Evolutionary conservation across 768 basidiomycete species (phyloP).

Genomic region (Mycena maculata): DNA sequence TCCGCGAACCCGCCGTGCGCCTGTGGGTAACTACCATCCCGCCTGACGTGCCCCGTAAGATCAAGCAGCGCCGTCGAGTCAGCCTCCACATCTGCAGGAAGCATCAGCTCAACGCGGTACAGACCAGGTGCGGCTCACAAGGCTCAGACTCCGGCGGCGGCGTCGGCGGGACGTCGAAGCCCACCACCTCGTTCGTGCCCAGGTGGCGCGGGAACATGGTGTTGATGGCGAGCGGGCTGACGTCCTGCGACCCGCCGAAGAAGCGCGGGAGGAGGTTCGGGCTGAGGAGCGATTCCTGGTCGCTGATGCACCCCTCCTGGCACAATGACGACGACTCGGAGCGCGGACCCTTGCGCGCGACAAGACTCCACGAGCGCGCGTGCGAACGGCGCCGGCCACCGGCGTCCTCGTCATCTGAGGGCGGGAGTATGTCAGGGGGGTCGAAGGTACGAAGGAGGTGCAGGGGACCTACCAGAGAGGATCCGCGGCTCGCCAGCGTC

Average conservation of each 20-base stretch:
- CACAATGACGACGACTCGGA: constrained; percentile 52
- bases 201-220: constrained; percentile 29
- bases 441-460: not conserved
- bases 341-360: constrained; percentile 50
- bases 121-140: constrained; percentile 9
- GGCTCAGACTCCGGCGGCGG: constrained; percentile 33
- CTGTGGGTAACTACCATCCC: constrained; percentile 44
- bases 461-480: constrained; percentile 33
- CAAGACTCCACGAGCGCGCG: constrained; percentile 53
- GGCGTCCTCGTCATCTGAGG: constrained; percentile 38
- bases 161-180: constrained; percentile 32
- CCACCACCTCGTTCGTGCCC: constrained; percentile 3
- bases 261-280: constrained; percentile 51
- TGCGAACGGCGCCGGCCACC: constrained; percentile 38
- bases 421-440: not conserved
- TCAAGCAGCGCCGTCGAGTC: constrained; percentile 38
- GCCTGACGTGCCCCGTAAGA: constrained; percentile 46
- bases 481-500: constrained; percentile 31
- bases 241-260: constrained; percentile 39
- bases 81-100: constrained; percentile 24
- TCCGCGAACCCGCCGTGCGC: constrained; percentile 59
- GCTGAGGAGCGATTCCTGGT: constrained; percentile 45
- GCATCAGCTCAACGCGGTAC: not conserved
- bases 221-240: constrained; percentile 33
- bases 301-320: constrained; percentile 37